A percentile compares a stretch with the other conserved stretches of the same genome.
Evolutionary conservation across 176 grass and related monocot species (phyloP).

Genomic region (Zea mays): DNA sequence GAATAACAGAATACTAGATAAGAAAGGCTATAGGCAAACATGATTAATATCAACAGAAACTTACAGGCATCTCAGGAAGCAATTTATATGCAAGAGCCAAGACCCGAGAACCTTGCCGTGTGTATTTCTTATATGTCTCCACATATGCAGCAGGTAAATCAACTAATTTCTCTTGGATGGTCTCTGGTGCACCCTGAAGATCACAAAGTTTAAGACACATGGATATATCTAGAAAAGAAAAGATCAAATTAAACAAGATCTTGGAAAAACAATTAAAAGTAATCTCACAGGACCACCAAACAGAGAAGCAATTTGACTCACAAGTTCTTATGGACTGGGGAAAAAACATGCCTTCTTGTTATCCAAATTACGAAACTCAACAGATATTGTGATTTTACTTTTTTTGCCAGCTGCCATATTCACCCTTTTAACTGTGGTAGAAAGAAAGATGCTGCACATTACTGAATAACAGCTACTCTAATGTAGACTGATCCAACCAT

Average conservation of each 20-base stretch:
- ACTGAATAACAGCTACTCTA: constrained; percentile 2
- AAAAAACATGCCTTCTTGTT: not conserved
- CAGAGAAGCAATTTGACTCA: constrained; percentile 1
- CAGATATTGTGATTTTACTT: not conserved
- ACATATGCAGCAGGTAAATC: constrained; percentile 84
- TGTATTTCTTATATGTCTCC: constrained; percentile 98
- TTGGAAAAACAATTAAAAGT: not conserved
- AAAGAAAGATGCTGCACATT: not conserved
- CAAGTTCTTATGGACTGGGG: not conserved
- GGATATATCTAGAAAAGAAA: not conserved
- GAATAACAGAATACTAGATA: constrained; percentile 8
- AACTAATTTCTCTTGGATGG: constrained; percentile 91
- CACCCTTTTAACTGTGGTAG: not conserved
- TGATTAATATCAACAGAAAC: constrained; percentile 34
- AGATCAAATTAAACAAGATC: constrained; percentile 5
- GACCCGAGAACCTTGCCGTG: constrained; percentile 89
- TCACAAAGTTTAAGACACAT: constrained; percentile 3
- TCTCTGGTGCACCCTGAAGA: constrained; percentile 93
- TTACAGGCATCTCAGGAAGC: constrained; percentile 97
- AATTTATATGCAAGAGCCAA: constrained; percentile 91
- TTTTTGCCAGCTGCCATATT: not conserved
- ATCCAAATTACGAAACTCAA: constrained; percentile 14
- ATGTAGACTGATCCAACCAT: not conserved
- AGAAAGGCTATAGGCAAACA: not conserved
- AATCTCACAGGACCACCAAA: constrained; percentile 12